Percentiles rank a stretch among this genome's conserved stretches.
Evolutionary conservation across 1,284 basidiomycete genomes (phyloP).

Genomic region (Cutaneotrichosporon spelunceum): DNA sequence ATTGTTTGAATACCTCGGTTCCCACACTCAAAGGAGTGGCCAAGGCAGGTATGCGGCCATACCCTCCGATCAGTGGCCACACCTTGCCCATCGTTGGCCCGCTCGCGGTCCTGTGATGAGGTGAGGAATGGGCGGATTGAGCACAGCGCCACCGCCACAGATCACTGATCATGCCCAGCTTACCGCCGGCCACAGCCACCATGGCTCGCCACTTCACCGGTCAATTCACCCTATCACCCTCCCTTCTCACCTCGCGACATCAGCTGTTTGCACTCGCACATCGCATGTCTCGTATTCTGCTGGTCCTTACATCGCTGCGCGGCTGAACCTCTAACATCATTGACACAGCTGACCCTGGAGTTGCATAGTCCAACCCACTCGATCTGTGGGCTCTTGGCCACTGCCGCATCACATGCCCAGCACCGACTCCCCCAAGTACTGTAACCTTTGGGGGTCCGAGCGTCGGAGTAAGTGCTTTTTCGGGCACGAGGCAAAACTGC

Average conservation of each 20-base stretch:
- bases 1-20: neutral
- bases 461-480: neutral
- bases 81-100: too few species aligned
- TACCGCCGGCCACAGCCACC: neutral
- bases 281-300: neutral
- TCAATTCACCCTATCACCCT: neutral
- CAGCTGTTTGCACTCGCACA: neutral
- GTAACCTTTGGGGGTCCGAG: neutral
- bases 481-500: neutral
- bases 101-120: too few species aligned
- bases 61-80: neutral
- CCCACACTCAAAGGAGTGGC: neutral
- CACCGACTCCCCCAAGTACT: neutral
- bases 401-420: neutral
- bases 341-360: neutral
- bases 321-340: neutral
- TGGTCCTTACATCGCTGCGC: neutral
- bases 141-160: neutral
- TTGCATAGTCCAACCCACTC: neutral
- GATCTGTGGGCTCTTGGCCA: neutral
- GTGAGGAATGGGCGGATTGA: neutral
- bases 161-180: neutral
- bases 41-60: neutral
- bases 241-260: neutral
- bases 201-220: neutral